A percentile compares a stretch with the other conserved stretches of the same genome.
Conservation (phyloP, 2,329 filamentous ascomycete genomes). For the Didymella glomerata region DNA sequence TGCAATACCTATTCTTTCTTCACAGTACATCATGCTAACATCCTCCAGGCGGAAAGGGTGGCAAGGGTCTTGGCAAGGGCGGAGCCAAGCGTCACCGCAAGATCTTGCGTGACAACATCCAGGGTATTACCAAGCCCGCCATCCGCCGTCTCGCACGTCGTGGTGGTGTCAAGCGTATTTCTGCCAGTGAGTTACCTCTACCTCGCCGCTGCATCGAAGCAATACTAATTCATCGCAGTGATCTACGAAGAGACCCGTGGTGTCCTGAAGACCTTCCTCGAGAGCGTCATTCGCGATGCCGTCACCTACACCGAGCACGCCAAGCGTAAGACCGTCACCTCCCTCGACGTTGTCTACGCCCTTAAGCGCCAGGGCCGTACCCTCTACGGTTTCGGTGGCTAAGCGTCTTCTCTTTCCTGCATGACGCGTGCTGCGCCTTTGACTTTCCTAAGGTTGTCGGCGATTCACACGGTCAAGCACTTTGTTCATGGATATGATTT, state of each 20-base stretch:
- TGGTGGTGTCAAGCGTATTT: constrained; percentile 64
- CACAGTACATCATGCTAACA: constrained; percentile 43
- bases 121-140: constrained; percentile 64
- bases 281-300: constrained; percentile 77
- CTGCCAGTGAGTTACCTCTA: constrained; percentile 54
- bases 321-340: constrained; percentile 83
- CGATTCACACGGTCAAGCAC: constrained; percentile 31
- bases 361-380: constrained; percentile 72
- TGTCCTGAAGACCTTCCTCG: constrained; percentile 81
- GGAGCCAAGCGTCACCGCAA: constrained; percentile 64
- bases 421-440: constrained; percentile 24
- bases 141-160: constrained; percentile 64
- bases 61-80: constrained; percentile 64
- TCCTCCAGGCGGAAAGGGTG: constrained; percentile 61
- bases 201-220: constrained; percentile 4
- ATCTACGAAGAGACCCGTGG: constrained; percentile 82
- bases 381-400: constrained; percentile 91
- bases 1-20: constrained; percentile 14
- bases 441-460: constrained; percentile 60
- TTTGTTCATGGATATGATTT: constrained; percentile 40
- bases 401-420: constrained; percentile 54
- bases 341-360: constrained; percentile 70
- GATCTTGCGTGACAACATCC: constrained; percentile 65
- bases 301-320: constrained; percentile 83
- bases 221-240: constrained; percentile 58